Conservation (phyloP, 306 rosid genomes). For the Senna siamea region DNA sequence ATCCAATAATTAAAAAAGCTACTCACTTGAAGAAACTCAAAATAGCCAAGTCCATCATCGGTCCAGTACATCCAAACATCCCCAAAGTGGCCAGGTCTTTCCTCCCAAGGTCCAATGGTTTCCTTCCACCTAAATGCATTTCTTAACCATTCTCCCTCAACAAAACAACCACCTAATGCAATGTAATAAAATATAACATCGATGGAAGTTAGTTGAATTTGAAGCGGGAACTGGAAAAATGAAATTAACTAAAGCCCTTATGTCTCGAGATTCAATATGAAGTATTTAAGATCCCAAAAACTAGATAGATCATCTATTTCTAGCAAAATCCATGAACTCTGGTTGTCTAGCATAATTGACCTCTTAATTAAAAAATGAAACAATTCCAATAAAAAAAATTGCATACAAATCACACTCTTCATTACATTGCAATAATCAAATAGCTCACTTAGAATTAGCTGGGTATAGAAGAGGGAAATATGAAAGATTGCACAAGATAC, state of each 20-base stretch:
- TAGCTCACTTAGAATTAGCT: too few species aligned
- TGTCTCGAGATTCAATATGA: not conserved
- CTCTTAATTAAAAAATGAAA: not conserved
- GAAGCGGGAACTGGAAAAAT: slow-evolving; percentile 2
- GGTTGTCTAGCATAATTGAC: not conserved
- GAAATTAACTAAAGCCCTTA: not conserved
- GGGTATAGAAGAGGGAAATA: not conserved
- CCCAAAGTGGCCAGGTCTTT: slow-evolving; percentile 98
- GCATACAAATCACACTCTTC: not conserved
- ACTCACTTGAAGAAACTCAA: slow-evolving; percentile 89
- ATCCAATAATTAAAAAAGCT: slow-evolving; percentile 15
- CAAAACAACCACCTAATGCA: slow-evolving; percentile 83
- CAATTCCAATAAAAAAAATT: not conserved
- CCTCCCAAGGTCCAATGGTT: slow-evolving; percentile 90
- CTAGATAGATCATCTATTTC: not conserved
- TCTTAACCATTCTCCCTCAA: slow-evolving; percentile 94
- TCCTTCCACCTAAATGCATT: slow-evolving; percentile 98
- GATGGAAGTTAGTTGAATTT: slow-evolving; percentile 29
- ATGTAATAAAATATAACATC: slow-evolving; percentile 23
- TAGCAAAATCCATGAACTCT: not conserved
- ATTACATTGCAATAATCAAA: not conserved
- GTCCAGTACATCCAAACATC: slow-evolving; percentile 99
- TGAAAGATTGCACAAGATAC: slow-evolving; percentile 15
- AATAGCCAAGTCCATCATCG: slow-evolving; percentile 95
- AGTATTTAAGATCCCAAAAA: not conserved